phyloP scores from a whole-genome alignment of 2,329 filamentous ascomycete species.

The Penicillium concentricum region DNA sequence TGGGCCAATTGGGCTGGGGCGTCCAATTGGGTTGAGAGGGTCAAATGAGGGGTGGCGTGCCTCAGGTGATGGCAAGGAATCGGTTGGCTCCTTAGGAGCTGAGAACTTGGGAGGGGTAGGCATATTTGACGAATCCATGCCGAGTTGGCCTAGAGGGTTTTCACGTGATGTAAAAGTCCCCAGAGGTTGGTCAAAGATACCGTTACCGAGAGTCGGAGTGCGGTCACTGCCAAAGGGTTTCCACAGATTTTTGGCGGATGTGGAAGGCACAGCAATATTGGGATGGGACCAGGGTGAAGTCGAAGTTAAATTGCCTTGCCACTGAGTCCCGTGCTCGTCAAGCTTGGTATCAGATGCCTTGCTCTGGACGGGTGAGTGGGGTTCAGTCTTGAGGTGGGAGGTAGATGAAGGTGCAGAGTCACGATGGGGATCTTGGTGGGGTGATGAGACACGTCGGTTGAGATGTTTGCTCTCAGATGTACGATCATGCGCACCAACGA shows the following conservation, averaged over 20 bases:
- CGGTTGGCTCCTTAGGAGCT: conserved; percentile 35
- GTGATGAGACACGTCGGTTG: conserved; percentile 32
- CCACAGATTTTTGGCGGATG: conserved; percentile 55
- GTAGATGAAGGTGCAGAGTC: conserved; percentile 28
- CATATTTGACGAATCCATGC: conserved; percentile 41
- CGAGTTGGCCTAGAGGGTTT: conserved; percentile 42
- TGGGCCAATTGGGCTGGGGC: conserved; percentile 49
- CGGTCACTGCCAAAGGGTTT: conserved; percentile 56
- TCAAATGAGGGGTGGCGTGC: conserved; percentile 39
- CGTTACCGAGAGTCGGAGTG: conserved; percentile 62
- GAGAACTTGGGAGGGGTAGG: conserved; percentile 33
- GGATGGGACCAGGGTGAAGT: conserved; percentile 38
- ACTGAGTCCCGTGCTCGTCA: conserved; percentile 38
- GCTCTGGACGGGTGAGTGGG: conserved; percentile 1
- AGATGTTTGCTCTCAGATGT: conserved; percentile 34
- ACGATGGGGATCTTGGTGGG: conserved; percentile 30
- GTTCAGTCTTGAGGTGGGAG: background rate
- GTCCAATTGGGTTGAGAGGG: conserved; percentile 40
- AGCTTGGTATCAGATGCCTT: conserved; percentile 26
- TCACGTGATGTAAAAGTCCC: conserved; percentile 47
- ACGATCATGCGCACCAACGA: conserved; percentile 38
- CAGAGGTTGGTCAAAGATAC: conserved; percentile 59
- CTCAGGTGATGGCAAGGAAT: conserved; percentile 42
- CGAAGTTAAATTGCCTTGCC: conserved; percentile 39
- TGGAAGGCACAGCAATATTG: conserved; percentile 35